Percentiles rank a stretch among this genome's conserved stretches.
These are phyloP conservation scores for Isoetes taiwanensis DNA, from an alignment of 75 land plant genomes.

Conservation along the genomic window DNA sequence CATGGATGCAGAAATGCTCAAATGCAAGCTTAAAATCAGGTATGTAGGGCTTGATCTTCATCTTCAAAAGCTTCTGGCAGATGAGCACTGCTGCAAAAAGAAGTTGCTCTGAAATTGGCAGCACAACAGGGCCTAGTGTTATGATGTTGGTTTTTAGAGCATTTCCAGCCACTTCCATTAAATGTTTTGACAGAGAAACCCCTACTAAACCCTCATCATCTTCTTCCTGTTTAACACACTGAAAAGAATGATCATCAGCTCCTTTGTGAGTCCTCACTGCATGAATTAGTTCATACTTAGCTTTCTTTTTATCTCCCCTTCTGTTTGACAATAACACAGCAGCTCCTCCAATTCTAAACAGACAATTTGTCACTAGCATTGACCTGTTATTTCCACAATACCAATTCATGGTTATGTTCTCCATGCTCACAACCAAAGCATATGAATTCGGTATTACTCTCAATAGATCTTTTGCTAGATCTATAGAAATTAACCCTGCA, in stretches of 20 bases:
- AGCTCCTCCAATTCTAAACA: conserved; percentile 27
- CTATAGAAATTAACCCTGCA: conserved; percentile 36
- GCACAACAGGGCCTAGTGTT: conserved; percentile 32
- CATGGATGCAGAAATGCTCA: conserved; percentile 26
- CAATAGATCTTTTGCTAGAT: conserved; percentile 26
- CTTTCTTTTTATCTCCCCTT: conserved; percentile 9
- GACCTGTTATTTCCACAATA: conserved; percentile 19
- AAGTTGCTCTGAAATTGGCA: conserved; percentile 39
- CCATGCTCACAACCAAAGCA: conserved; percentile 35
- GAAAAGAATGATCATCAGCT: conserved; percentile 28
- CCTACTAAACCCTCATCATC: conserved; percentile 25
- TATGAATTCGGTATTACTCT: conserved; percentile 24
- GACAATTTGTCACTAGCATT: conserved; percentile 29
- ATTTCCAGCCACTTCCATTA: conserved; percentile 31
- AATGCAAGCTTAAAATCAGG: conserved; percentile 44
- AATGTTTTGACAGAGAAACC: conserved; percentile 24
- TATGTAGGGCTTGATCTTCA: conserved; percentile 30
- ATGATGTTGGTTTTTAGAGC: conserved; percentile 36
- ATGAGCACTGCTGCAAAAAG: conserved; percentile 24
- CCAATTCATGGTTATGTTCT: conserved; percentile 30
- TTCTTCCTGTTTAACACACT: conserved; percentile 28
- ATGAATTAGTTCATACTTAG: conserved; percentile 30
- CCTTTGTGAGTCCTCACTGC: conserved; percentile 28
- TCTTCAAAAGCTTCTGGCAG: conserved; percentile 17
- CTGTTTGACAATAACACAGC: conserved; percentile 30